Evolutionary conservation across 805 yeast genomes (phyloP).

Genomic region (Metschnikowia amazonensis): DNA sequence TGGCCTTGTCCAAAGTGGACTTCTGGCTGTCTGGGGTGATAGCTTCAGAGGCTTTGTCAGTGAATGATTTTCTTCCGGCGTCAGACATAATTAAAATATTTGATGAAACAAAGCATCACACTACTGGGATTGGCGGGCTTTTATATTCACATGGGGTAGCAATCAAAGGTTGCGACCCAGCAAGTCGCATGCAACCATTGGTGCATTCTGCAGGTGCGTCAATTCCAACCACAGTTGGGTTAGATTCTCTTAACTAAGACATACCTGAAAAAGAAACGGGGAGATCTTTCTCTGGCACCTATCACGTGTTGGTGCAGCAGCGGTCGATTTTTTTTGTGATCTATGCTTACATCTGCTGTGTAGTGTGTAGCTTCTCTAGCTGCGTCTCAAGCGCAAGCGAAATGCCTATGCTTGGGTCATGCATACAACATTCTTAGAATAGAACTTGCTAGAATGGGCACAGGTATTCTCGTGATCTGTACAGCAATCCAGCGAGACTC

Average conservation of each 20-base stretch:
- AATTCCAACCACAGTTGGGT: background rate
- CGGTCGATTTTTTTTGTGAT: background rate
- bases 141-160: conserved; percentile 8
- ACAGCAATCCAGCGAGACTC: background rate
- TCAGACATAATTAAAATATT: conserved; percentile 29
- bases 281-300: background rate
- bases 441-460: background rate
- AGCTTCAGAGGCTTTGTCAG: conserved; percentile 64
- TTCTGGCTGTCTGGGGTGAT: conserved; percentile 71
- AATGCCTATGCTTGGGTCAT: background rate
- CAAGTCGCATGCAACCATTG: background rate
- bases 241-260: background rate
- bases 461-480: background rate
- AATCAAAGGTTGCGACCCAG: conserved; percentile 3
- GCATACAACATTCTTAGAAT: background rate
- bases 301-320: background rate
- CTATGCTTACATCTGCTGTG: background rate
- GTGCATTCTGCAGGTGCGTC: conserved; percentile 6
- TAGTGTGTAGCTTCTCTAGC: background rate
- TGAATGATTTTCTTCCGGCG: conserved; percentile 71
- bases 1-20: conserved; percentile 58
- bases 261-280: background rate
- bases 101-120: background rate
- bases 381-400: conserved; percentile 1
- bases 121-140: background rate